These are phyloP conservation scores for Somion occarium DNA, from an alignment of 1,284 basidiomycete species.

Conservation along the genomic window DNA sequence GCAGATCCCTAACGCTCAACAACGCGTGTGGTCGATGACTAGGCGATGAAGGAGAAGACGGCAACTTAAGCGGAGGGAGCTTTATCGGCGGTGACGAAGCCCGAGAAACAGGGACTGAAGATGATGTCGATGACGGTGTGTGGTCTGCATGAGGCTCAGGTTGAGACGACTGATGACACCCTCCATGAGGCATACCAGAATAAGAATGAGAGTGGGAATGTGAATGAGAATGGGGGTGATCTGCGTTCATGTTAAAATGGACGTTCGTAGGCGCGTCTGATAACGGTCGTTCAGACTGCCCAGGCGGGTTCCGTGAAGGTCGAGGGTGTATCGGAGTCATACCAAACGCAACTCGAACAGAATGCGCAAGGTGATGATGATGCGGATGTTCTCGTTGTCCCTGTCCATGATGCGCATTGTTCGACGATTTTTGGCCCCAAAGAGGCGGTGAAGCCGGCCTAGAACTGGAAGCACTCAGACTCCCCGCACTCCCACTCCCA, in stretches of 20 bases:
- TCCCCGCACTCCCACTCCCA: constrained; percentile 22
- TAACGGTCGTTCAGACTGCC: constrained; percentile 17
- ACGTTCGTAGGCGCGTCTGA: constrained; percentile 32
- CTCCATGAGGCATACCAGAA: no score
- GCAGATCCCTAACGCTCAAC: constrained; percentile 17
- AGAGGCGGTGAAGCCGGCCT: constrained; percentile 46
- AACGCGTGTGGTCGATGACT: constrained; percentile 15
- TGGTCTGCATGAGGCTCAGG: constrained; percentile 11
- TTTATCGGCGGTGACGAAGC: constrained; percentile 65
- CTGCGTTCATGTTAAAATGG: constrained; percentile 17
- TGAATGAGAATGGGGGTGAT: constrained; percentile 16
- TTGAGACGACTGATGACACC: no score
- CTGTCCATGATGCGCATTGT: neutral
- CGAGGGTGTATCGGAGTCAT: constrained; percentile 77
- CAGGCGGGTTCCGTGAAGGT: constrained; percentile 16
- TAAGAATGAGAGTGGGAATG: neutral
- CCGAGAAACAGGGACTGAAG: constrained; percentile 48
- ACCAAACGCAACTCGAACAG: constrained; percentile 79
- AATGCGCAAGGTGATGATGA: constrained; percentile 71
- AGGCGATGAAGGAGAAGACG: constrained; percentile 26
- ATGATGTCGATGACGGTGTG: constrained; percentile 19
- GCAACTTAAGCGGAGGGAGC: constrained; percentile 58
- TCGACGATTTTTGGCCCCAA: constrained; percentile 12
- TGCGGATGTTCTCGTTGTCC: constrained; percentile 20
- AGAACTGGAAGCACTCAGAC: constrained; percentile 40